Percentiles rank a stretch among this genome's conserved stretches.
phyloP scores from a whole-genome alignment of 192 early-diverging fungal genomes.

The Backusella morwellensis region DNA sequence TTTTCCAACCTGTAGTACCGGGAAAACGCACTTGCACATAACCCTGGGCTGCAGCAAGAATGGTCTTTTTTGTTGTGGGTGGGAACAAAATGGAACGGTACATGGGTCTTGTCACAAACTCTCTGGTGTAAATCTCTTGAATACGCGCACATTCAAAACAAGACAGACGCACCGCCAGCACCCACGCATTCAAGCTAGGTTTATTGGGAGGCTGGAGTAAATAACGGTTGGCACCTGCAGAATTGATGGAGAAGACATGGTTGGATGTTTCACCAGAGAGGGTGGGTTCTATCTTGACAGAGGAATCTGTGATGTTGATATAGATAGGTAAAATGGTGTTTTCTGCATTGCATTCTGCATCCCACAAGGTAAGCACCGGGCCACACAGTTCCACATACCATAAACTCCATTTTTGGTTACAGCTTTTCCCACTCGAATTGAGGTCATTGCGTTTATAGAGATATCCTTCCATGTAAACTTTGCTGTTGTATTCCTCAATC shows the following conservation, averaged over 20 bases:
- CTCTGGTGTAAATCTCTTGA: conserved; percentile 73
- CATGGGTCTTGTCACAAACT: conserved; percentile 43
- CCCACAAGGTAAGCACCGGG: conserved; percentile 66
- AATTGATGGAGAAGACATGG: conserved; percentile 63
- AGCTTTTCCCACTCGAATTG: conserved; percentile 54
- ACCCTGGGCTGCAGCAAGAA: conserved; percentile 19
- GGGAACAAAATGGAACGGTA: conserved; percentile 16
- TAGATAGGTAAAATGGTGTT: conserved; percentile 50
- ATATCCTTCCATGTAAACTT: conserved; percentile 67
- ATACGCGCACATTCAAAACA: conserved; percentile 74
- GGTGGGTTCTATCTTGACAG: conserved; percentile 57
- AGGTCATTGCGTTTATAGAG: conserved; percentile 67
- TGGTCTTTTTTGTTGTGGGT: background rate
- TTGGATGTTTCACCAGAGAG: conserved; percentile 39
- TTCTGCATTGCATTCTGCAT: conserved; percentile 35
- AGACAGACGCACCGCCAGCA: conserved; percentile 65
- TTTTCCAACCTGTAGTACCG: conserved; percentile 44
- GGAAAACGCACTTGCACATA: conserved; percentile 54
- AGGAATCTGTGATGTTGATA: conserved; percentile 76
- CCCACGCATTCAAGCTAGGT: conserved; percentile 52
- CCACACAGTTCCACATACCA: conserved; percentile 78
- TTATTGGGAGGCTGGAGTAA: conserved; percentile 56
- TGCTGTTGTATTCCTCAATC: conserved; percentile 66
- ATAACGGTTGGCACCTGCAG: conserved; percentile 71
- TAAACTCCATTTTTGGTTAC: conserved; percentile 61